These are phyloP conservation scores for Sarcomyxa edulis DNA, from an alignment of 768 basidiomycete genomes.

Conservation along the genomic window DNA sequence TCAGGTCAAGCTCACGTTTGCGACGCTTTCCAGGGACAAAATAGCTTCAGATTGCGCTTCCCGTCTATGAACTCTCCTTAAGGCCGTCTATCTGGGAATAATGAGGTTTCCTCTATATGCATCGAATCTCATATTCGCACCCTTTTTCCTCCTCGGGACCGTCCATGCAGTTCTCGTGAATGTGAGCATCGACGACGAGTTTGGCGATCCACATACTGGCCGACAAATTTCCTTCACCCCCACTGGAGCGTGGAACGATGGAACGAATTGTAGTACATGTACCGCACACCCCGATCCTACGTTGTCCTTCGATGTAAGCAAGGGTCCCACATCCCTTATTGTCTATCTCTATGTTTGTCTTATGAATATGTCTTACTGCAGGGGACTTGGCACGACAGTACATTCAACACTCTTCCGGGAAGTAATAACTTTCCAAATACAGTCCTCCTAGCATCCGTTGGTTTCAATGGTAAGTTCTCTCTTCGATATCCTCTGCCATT, in stretches of 20 bases:
- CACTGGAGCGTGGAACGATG: conserved; percentile 24
- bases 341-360: no score
- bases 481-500: neutral
- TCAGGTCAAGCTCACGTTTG: no score
- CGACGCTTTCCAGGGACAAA: no score
- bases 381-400: conserved; percentile 2
- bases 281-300: conserved; percentile 15
- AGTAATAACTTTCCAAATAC: conserved; percentile 10
- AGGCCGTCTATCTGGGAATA: no score
- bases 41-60: no score
- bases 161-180: conserved; percentile 20
- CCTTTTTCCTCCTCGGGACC: neutral
- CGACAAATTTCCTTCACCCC: conserved; percentile 26
- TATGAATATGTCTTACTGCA: no score
- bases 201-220: conserved; percentile 24
- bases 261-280: conserved; percentile 20
- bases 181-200: conserved; percentile 37
- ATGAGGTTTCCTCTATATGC: no score
- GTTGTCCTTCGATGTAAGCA: conserved; percentile 17
- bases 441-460: conserved; percentile 19
- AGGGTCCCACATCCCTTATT: no score
- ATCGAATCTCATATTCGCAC: no score
- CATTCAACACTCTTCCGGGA: conserved; percentile 12
- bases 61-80: no score
- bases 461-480: conserved; percentile 27